phyloP scores from a whole-genome alignment of 768 basidiomycete genomes.

The Obba rivulosa region DNA sequence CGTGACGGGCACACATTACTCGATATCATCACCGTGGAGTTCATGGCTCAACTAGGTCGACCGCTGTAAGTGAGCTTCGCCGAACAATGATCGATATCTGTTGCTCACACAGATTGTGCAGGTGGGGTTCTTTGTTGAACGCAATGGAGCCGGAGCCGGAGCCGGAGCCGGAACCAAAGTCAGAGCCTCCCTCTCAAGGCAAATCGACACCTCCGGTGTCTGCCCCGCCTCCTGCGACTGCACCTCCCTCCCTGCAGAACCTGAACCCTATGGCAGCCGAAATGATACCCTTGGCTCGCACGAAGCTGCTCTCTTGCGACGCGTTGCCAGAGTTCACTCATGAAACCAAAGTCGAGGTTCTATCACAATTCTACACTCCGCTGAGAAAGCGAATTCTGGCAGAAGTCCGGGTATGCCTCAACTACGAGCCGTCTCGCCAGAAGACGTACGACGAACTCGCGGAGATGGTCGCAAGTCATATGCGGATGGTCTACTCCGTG shows the following conservation, averaged over 20 bases:
- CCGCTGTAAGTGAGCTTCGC: constrained; percentile 9
- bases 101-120: neutral
- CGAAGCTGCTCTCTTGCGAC: constrained; percentile 8
- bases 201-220: too few species aligned
- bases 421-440: neutral
- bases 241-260: neutral
- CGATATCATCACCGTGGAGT: constrained; percentile 1
- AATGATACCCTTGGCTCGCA: neutral
- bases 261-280: too few species aligned
- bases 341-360: too few species aligned
- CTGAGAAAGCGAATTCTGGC: neutral
- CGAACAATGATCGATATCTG: neutral
- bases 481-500: constrained; percentile 23
- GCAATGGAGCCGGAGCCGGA: neutral
- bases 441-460: constrained; percentile 2
- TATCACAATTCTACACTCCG: too few species aligned
- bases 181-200: constrained; percentile 4
- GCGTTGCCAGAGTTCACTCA: constrained; percentile 1
- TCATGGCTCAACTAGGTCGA: constrained; percentile 13
- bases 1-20: neutral
- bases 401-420: neutral
- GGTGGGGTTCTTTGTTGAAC: constrained; percentile 4
- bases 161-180: neutral
- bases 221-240: too few species aligned
- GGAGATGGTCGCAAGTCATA: constrained; percentile 21